phyloP scores from a whole-genome alignment of 345 rosid species.

The Camelina laxa region DNA sequence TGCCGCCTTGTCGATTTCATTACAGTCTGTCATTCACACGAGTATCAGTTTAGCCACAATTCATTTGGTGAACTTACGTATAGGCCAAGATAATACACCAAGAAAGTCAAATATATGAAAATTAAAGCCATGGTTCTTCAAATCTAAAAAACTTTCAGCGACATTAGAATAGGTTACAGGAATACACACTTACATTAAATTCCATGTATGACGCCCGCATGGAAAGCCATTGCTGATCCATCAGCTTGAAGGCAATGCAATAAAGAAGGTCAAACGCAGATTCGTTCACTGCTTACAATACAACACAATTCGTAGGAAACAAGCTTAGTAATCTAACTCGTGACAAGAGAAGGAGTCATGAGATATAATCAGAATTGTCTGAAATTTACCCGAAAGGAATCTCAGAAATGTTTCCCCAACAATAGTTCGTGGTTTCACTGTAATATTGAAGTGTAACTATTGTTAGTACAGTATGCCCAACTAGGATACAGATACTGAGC shows the following conservation, averaged over 20 bases:
- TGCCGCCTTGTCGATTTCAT: conserved; percentile 90
- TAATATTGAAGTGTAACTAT: conserved; percentile 32
- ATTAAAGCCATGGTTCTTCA: neutral
- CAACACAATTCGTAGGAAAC: conserved; percentile 32
- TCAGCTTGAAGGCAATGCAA: conserved; percentile 95
- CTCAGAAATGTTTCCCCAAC: conserved; percentile 89
- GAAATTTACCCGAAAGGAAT: conserved; percentile 79
- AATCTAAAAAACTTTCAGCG: neutral
- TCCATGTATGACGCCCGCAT: conserved; percentile 99
- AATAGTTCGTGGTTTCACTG: conserved; percentile 86
- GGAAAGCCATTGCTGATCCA: conserved; percentile 94
- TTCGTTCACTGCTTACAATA: conserved; percentile 67
- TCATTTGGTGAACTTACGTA: conserved; percentile 6
- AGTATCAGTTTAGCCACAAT: neutral
- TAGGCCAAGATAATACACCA: conserved; percentile 2
- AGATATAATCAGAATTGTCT: neutral
- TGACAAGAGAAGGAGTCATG: neutral
- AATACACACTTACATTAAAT: conserved; percentile 65
- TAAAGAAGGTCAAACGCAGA: conserved; percentile 93
- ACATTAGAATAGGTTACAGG: neutral
- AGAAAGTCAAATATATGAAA: neutral
- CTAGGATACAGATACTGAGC: neutral
- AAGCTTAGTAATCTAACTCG: conserved; percentile 12
- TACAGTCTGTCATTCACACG: conserved; percentile 57
- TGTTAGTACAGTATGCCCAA: conserved; percentile 39